phyloP scores from a whole-genome alignment of 2,329 filamentous ascomycete species.

The Aspergillus latus region DNA sequence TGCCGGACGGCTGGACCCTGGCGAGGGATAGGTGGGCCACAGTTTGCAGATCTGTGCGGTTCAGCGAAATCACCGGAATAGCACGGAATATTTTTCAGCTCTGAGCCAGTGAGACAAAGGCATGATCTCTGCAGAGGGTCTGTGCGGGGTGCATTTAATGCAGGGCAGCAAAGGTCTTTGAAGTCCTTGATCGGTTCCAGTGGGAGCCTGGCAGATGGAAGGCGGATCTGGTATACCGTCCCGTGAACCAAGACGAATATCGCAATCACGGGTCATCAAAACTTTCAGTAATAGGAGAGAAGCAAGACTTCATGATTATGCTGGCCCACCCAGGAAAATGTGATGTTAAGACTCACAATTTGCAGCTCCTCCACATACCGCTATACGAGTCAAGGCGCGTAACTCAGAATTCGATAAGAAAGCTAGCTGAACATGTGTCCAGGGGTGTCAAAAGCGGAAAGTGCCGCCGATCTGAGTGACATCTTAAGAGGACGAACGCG shows the following conservation, averaged over 20 bases:
- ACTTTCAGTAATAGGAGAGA: neutral
- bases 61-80: constrained; percentile 2
- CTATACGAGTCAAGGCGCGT: neutral
- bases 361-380: neutral
- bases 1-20: constrained; percentile 13
- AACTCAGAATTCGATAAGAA: neutral
- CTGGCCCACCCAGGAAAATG: no score
- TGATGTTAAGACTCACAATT: no score
- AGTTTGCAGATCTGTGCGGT: constrained; percentile 7
- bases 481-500: neutral
- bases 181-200: neutral
- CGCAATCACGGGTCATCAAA: neutral
- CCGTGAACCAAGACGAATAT: no score
- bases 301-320: neutral
- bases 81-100: neutral
- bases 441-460: constrained; percentile 3
- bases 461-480: neutral
- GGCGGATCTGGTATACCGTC: no score
- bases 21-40: neutral
- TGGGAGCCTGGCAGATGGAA: neutral
- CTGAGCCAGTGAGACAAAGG: neutral
- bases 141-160: neutral
- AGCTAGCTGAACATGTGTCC: neutral
- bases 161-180: constrained; percentile 2
- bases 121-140: neutral